A percentile compares a stretch with the other conserved stretches of the same genome.
phyloP scores from a whole-genome alignment of 2,329 filamentous ascomycete genomes.

The Leptographium galeiforme region DNA sequence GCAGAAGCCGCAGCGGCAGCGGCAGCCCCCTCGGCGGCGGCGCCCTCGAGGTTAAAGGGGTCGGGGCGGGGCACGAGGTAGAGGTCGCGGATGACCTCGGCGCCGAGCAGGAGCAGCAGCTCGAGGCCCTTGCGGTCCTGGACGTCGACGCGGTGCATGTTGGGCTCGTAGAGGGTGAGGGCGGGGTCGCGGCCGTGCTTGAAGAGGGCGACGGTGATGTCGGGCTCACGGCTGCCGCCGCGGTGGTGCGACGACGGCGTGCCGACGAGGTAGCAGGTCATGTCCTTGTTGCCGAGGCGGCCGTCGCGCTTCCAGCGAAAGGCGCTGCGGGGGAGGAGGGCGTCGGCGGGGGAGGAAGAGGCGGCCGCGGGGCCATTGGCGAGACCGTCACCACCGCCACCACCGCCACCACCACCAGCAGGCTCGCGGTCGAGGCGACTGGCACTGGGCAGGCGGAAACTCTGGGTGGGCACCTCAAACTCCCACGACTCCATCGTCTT shows the following conservation, averaged over 20 bases:
- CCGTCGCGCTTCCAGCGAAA: constrained; percentile 88
- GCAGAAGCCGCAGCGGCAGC: too few species aligned
- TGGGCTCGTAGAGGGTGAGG: constrained; percentile 85
- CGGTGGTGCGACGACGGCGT: constrained; percentile 24
- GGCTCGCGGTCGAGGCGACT: constrained; percentile 66
- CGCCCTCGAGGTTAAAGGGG: constrained; percentile 60
- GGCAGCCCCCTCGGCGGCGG: constrained; percentile 7
- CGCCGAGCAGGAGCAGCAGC: constrained; percentile 55
- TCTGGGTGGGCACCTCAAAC: constrained; percentile 79
- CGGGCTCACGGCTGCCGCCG: constrained; percentile 57
- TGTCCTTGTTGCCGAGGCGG: constrained; percentile 62
- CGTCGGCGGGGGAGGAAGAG: constrained; percentile 48
- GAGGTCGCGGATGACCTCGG: constrained; percentile 52
- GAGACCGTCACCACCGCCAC: constrained; percentile 20
- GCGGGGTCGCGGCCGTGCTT: constrained; percentile 48
- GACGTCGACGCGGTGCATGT: constrained; percentile 77
- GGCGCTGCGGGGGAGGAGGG: constrained; percentile 55
- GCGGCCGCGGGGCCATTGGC: not conserved
- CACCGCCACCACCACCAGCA: constrained; percentile 11
- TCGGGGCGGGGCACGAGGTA: constrained; percentile 54
- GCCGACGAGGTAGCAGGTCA: constrained; percentile 78
- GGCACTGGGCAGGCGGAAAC: constrained; percentile 66
- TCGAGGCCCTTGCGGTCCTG: constrained; percentile 92
- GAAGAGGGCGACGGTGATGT: constrained; percentile 89
- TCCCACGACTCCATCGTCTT: constrained; percentile 73